Evolutionary conservation across 257 asterid species (phyloP).

Genomic region (Linaria vulgaris): DNA sequence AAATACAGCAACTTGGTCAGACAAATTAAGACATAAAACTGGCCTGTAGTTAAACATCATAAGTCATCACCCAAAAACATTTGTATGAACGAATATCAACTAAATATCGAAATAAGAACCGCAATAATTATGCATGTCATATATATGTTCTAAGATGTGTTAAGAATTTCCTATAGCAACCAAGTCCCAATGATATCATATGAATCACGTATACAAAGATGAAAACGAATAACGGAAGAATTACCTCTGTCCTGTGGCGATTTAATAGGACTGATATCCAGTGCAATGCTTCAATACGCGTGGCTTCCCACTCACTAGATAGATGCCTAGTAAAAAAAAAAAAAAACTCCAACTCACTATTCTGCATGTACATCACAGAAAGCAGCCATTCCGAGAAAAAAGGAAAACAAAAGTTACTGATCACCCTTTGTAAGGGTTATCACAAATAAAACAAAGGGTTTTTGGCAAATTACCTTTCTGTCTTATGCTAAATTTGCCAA

Average conservation of each 20-base stretch:
- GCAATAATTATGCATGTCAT: slow-evolving; percentile 5
- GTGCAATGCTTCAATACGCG: slow-evolving; percentile 94
- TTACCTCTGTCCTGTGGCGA: slow-evolving; percentile 78
- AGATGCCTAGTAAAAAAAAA: slow-evolving; percentile 61
- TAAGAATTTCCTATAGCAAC: slow-evolving; percentile 1
- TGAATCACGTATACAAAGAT: slow-evolving; percentile 15
- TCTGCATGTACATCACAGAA: slow-evolving; percentile 10
- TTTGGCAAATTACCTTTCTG: too few relatives aligned
- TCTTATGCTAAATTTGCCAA: too few relatives aligned
- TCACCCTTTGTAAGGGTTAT: slow-evolving; percentile 16
- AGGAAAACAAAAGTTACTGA: slow-evolving; percentile 1
- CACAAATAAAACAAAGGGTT: slow-evolving; percentile 9
- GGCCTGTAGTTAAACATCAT: background rate
- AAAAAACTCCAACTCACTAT: background rate
- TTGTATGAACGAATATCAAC: background rate
- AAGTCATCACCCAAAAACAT: background rate
- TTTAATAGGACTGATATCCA: slow-evolving; percentile 81
- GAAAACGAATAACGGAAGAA: slow-evolving; percentile 1
- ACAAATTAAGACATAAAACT: slow-evolving; percentile 6
- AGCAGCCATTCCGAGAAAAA: slow-evolving; percentile 4
- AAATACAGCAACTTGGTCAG: background rate
- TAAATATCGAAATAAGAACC: background rate
- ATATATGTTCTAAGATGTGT: background rate
- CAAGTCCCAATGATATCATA: slow-evolving; percentile 3
- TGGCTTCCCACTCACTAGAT: slow-evolving; percentile 95